Evolutionary conservation across 805 yeast genomes (phyloP), one percentile per base, ranked within the genome.

Genomic region (Cyberlindnera misumaiensis): DNA sequence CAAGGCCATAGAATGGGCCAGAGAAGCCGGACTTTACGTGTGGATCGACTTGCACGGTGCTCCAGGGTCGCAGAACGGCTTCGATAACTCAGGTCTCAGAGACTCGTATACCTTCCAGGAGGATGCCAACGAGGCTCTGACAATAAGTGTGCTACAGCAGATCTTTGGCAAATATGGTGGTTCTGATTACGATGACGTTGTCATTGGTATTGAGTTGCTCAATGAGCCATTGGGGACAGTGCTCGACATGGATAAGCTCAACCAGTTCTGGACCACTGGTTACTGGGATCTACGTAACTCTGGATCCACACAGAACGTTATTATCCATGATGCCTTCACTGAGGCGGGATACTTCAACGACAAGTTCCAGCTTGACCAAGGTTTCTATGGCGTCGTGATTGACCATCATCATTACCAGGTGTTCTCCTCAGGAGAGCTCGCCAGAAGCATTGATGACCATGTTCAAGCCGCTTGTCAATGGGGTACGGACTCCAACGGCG

Each of bases 61-160:
- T n/a, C 94, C 96, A 26, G 97, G 96, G 16, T 83, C 95, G 16
- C 97, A 89, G 61, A 89, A 89, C 58, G 97, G 97, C 11, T 90
- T 87, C 55, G 97, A 89, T 62, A 89, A 89, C 67, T 85, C 95
- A 8, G 97, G 97, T 20, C 64, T 75, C 45, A 73, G 95, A 52
- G 96, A 82, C 55, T 29, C 51, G 2, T 55, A 68, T 34, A 60
- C 59, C 3, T 87, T 83, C 76, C 82, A 72, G 52, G 55, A 69
- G 32, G 70, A 66, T 26, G 67, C 70, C 41, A 79, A 81, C 53
- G 63, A 72, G 32, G 60, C 68, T 25, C 49, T 74, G 13, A 80
- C 95, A 2, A 52, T 74, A 35, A 56, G 67, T 5, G 85, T 79
- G 2, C 60, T 89, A 40, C 55, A 66, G 15, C 52, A 64, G 17